Evolutionary conservation across 345 rosid genomes (phyloP).

Genomic region (Moricandia moricandioides): DNA sequence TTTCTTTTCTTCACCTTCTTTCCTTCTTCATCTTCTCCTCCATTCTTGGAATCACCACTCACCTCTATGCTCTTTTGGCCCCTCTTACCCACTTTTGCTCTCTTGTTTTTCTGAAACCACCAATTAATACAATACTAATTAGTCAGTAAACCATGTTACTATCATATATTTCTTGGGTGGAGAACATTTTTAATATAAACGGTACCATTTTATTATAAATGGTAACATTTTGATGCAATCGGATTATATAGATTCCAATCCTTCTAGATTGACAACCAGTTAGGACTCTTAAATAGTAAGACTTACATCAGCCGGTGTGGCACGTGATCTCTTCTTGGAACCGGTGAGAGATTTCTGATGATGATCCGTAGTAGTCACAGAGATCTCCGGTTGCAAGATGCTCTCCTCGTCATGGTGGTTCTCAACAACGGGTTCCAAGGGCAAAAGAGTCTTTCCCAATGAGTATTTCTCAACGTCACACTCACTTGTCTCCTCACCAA

Average conservation of each 20-base stretch:
- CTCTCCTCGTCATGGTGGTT: conserved; percentile 27
- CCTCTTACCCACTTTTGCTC: conserved; percentile 43
- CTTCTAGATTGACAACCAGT: background rate
- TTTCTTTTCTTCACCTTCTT: conserved; percentile 28
- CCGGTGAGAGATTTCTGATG: conserved; percentile 39
- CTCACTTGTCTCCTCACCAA: conserved; percentile 43
- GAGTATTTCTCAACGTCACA: conserved; percentile 44
- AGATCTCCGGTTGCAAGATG: conserved; percentile 34
- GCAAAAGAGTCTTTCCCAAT: conserved; percentile 22
- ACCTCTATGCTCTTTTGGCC: conserved; percentile 38
- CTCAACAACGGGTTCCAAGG: conserved; percentile 34
- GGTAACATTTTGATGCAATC: background rate
- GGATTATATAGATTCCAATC: background rate
- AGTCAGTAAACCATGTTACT: background rate
- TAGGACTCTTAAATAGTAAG: background rate
- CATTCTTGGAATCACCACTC: conserved; percentile 43
- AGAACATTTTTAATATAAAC: background rate
- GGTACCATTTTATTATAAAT: background rate
- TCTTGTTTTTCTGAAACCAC: conserved; percentile 50
- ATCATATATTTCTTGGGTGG: background rate
- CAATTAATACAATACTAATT: conserved; percentile 2
- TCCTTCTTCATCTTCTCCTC: conserved; percentile 28
- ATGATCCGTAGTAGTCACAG: conserved; percentile 32
- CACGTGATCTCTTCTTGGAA: conserved; percentile 60
- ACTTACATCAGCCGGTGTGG: conserved; percentile 52